Conservation (phyloP, 2,329 filamentous ascomycete species). For the Helotiales sp. region DNA sequence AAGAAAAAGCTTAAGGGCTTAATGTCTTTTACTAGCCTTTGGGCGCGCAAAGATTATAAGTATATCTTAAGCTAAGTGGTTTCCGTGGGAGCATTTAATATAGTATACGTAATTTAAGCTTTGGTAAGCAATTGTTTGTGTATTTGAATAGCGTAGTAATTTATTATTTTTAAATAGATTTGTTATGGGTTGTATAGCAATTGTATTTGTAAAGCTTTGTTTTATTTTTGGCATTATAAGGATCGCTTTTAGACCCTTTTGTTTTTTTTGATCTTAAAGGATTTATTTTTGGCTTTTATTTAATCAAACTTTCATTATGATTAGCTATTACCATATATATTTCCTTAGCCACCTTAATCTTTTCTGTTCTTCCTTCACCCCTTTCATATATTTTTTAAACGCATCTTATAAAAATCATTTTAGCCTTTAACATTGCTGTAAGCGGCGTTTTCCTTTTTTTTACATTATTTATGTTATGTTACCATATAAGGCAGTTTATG, state of each 20-base stretch:
- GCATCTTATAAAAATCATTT: neutral
- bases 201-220: neutral
- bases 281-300: neutral
- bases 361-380: neutral
- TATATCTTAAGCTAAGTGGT: slow-evolving; percentile 15
- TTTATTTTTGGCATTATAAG: neutral
- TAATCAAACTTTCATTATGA: neutral
- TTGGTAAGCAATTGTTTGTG: slow-evolving; percentile 11
- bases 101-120: neutral
- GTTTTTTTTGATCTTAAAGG: neutral
- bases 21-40: slow-evolving; percentile 23
- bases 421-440: neutral
- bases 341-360: neutral
- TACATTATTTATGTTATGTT: neutral
- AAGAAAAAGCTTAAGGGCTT: slow-evolving; percentile 24
- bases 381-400: neutral
- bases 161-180: slow-evolving; percentile 12
- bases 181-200: slow-evolving; percentile 6
- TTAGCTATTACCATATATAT: neutral
- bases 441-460: neutral
- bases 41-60: slow-evolving; percentile 19
- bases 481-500: neutral
- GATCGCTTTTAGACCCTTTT: neutral
- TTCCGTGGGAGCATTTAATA: neutral
- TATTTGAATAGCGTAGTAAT: slow-evolving; percentile 5